Base-by-base conservation (phyloP, 768 basidiomycete species). In the Boletus sp. region DNA sequence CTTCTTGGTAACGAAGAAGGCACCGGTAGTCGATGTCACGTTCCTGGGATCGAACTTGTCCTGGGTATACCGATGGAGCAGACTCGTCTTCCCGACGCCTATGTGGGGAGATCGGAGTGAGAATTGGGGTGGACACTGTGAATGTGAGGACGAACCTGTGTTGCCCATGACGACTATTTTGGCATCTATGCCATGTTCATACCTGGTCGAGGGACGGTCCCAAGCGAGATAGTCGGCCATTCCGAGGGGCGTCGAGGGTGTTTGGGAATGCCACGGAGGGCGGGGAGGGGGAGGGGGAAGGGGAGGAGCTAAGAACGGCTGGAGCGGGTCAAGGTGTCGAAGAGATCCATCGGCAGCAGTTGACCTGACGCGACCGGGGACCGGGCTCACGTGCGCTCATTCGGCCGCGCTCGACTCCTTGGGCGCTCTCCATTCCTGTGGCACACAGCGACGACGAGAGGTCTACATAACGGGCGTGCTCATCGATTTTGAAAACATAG, bases 91-190 rank as follows among this genome's bases (percentile, higher is more conserved):
- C 64, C 93, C 93, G 53, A 95, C 92, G 64, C 90, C 90, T 92
- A 7, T 15, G 53, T 39, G 42, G 48, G 47, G 53, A 48, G 39
- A 60, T 63, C 49, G 52, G 51, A 37, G 50, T 51, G 50, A 61
- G 64, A 41, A 45, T 39, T 74, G 38, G 15, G 49, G 35, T 46
- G 57, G 41, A 45, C 25, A 55, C 27, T 54, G 61, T 27, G 62
- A 53, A 47, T 34, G 43, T 21, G 54, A 61, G 42, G 47, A 63
- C 78, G 55, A 51, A 80, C 82, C 82, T 63, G 77, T 78, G 72
- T 88, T 93, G 76, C 90, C 92, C 88, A 94, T 92, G 64, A 96
- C 84, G 69, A 96, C 93, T 71, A 95, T 90, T 83, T 95, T 95
- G 71, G 89, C 90, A 78, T 96, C 93, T 72, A 95, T 80, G 63